Conservation (phyloP, 2,329 filamentous ascomycete genomes). For the Mariannaea sp. region DNA sequence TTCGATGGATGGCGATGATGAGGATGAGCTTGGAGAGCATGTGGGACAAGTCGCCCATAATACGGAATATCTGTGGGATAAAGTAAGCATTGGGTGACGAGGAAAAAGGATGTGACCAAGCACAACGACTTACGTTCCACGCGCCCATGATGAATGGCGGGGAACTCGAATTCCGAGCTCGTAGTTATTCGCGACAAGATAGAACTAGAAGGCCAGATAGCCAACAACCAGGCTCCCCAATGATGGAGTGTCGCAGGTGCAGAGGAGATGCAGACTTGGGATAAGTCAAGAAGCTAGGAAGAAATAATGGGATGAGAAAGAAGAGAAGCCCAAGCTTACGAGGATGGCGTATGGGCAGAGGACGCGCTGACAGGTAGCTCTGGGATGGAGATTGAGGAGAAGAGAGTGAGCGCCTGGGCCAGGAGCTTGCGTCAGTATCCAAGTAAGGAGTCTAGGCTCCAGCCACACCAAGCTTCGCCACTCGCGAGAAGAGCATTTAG, state of each 20-base stretch:
- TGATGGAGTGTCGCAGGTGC: too few species aligned
- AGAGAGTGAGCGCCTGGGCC: conserved; percentile 30
- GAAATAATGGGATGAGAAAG: background rate
- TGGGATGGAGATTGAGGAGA: conserved; percentile 28
- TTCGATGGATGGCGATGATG: conserved; percentile 87
- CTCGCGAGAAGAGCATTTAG: background rate
- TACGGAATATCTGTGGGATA: conserved; percentile 66
- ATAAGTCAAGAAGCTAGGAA: background rate
- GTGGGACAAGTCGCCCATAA: conserved; percentile 84
- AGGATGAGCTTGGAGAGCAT: conserved; percentile 86
- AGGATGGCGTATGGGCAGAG: conserved; percentile 18
- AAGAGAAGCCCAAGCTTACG: conserved; percentile 3
- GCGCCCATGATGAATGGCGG: conserved; percentile 43
- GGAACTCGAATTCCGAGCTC: conserved; percentile 25
- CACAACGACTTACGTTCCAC: conserved; percentile 45
- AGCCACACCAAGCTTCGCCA: conserved; percentile 28
- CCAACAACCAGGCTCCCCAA: conserved; percentile 30
- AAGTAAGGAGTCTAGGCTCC: conserved; percentile 3
- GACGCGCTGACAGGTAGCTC: conserved; percentile 28
- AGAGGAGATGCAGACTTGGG: background rate
- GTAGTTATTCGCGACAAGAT: conserved; percentile 4
- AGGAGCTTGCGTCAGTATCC: conserved; percentile 37
- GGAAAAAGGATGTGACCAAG: background rate
- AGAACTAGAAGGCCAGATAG: conserved; percentile 16
- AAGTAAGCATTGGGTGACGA: conserved; percentile 14